Evolutionary conservation across 2,329 filamentous ascomycete species (phyloP).

Genomic region (Phoma sp.): DNA sequence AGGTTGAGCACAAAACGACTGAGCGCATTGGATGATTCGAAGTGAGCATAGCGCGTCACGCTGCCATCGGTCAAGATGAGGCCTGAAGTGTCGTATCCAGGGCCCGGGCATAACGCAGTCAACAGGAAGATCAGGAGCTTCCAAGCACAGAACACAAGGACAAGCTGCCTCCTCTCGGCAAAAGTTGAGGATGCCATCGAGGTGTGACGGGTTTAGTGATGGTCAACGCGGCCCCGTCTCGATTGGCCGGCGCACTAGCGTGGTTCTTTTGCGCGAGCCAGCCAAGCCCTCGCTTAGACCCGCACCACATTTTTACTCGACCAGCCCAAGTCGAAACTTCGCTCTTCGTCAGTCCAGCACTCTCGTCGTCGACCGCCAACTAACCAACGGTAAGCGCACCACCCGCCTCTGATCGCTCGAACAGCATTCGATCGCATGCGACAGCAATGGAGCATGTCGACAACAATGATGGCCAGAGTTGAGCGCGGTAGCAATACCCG

Average conservation of each 20-base stretch:
- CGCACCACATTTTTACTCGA: conserved; percentile 24
- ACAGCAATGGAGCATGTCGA: conserved; percentile 38
- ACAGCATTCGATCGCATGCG: conserved; percentile 42
- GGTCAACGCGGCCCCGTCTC: conserved; percentile 2
- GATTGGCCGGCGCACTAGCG: conserved; percentile 25
- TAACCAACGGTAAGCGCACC: conserved; percentile 47
- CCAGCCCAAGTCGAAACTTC: conserved; percentile 16
- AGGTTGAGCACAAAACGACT: conserved; percentile 61
- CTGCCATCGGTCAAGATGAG: conserved; percentile 54
- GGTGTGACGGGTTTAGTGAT: conserved; percentile 6
- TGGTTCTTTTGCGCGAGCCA: not conserved
- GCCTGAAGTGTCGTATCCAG: conserved; percentile 80
- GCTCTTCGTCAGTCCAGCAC: conserved; percentile 37
- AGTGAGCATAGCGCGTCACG: conserved; percentile 24
- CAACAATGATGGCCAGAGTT: conserved; percentile 48
- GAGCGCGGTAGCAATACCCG: conserved; percentile 45
- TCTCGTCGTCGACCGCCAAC: conserved; percentile 44
- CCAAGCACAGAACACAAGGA: conserved; percentile 64
- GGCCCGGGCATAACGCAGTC: conserved; percentile 62
- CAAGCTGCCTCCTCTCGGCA: conserved; percentile 14
- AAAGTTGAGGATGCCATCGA: conserved; percentile 3
- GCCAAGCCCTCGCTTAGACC: conserved; percentile 28
- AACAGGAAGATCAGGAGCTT: conserved; percentile 70
- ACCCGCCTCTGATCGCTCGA: conserved; percentile 37
- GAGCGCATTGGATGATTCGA: conserved; percentile 21